Percentiles rank a stretch among this genome's conserved stretches.
Conservation (phyloP, 202 grass and related monocot species). For the Zoysia matrella region DNA sequence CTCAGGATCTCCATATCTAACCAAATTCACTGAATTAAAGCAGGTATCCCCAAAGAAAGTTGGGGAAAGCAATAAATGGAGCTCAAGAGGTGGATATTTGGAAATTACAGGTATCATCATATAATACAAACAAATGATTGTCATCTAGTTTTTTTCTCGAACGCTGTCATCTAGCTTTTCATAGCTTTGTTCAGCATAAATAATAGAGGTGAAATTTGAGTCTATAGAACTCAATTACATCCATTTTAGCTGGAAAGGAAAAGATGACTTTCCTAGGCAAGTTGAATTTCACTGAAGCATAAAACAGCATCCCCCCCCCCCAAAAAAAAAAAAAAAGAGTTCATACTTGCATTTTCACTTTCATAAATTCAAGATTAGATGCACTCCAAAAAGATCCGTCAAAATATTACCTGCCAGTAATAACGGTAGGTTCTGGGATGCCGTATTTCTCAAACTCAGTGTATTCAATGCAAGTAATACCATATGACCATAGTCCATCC, state of each 20-base stretch:
- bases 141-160: no score
- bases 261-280: background rate
- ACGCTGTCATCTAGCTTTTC: background rate
- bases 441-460: conserved; percentile 97
- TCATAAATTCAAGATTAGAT: conserved; percentile 6
- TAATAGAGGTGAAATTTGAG: background rate
- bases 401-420: conserved; percentile 53
- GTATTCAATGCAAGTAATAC: conserved; percentile 96
- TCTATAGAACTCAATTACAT: background rate
- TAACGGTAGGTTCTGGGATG: conserved; percentile 64
- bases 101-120: conserved; percentile 10
- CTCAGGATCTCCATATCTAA: conserved; percentile 24
- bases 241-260: background rate
- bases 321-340: no score
- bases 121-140: background rate
- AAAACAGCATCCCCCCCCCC: no score
- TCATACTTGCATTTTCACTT: conserved; percentile 10
- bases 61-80: background rate
- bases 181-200: background rate
- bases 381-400: background rate
- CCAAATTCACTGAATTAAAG: conserved; percentile 1
- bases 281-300: background rate
- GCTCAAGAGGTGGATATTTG: no score
- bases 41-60: background rate
- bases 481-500: conserved; percentile 87